Evolutionary conservation across 805 yeast genomes (phyloP), one percentile per base, ranked within the genome.

Genomic region (Candida silvicultrix): DNA sequence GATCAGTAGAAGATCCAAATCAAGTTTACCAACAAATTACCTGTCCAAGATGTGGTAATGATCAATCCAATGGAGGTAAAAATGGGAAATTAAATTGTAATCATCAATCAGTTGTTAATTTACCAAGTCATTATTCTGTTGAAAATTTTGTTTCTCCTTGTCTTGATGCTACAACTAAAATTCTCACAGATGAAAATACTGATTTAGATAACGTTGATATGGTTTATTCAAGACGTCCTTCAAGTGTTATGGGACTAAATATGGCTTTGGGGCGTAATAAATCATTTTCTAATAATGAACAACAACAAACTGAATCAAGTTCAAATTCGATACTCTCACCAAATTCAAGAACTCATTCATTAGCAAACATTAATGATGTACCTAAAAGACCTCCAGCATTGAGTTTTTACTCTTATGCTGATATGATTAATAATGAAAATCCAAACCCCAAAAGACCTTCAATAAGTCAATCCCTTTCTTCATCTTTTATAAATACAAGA

Each of bases 141-240:
- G 86, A 87, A 62, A 85, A 89, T 63, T 77, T 66, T 53, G 85
- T 88, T 19, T 85, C 95, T 2, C 90, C 96, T 0, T 87, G 87
- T 7, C 69, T 88, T 54, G 95, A 87, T 56, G 88, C 95, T 9
- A 77, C 94, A 5, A 74, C 81, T 18, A 78, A 83, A 49, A 69
- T 85, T 34, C 71, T 81, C 38, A 76, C 81, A 14, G 81, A 80
- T 55, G 57, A 66, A 11, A 65, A 70, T 39, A 70, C 84, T 5
- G 78, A 83, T 55, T 73, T 89, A 49, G 83, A 85, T 52, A 74
- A 77, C 45, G 80, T 86, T 14, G 90, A 85, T 49, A 77, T 88
- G 65, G 80, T 87, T 16, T 81, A 81, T 55, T 68, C 83, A 32
- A 68, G 83, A 47, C 71, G 84, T 51, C 77, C 80, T 49, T 74